A percentile compares a stretch with the other conserved stretches of the same genome.
Evolutionary conservation across 768 basidiomycete genomes (phyloP).

Genomic region (Podaxis mareebaensis): DNA sequence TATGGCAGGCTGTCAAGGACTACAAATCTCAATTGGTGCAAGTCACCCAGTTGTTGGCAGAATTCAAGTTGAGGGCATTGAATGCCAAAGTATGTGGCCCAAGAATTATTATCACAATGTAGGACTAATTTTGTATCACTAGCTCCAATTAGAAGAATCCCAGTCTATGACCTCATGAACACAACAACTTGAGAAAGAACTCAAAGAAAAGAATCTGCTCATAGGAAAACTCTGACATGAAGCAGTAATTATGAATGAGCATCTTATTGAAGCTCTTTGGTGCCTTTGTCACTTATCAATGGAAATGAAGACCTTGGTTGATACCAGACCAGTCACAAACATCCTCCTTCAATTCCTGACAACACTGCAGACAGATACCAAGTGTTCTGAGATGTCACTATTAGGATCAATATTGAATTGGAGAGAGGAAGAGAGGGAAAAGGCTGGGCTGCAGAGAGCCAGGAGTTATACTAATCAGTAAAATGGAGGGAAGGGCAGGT

Average conservation of each 20-base stretch:
- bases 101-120: not conserved
- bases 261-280: constrained; percentile 96
- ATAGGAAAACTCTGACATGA: constrained; percentile 97
- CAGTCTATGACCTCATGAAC: constrained; percentile 65
- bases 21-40: constrained; percentile 74
- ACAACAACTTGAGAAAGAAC: constrained; percentile 79
- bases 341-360: constrained; percentile 87
- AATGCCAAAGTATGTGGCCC: constrained; percentile 73
- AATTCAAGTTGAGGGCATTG: constrained; percentile 85
- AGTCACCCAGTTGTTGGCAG: constrained; percentile 77
- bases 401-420: constrained; percentile 90
- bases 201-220: constrained; percentile 93
- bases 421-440: constrained; percentile 89
- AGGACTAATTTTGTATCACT: constrained; percentile 14
- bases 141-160: constrained; percentile 79
- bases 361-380: constrained; percentile 88
- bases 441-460: constrained; percentile 78
- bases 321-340: constrained; percentile 91
- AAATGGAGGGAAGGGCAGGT: constrained; percentile 24
- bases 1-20: constrained; percentile 81
- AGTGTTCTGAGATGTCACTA: constrained; percentile 95
- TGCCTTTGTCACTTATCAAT: constrained; percentile 84
- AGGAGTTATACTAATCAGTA: constrained; percentile 23
- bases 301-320: constrained; percentile 77
- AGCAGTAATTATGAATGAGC: constrained; percentile 97